Evolutionary conservation across 805 yeast species (phyloP).

Genomic region (Sugiyamaella lignohabitans): DNA sequence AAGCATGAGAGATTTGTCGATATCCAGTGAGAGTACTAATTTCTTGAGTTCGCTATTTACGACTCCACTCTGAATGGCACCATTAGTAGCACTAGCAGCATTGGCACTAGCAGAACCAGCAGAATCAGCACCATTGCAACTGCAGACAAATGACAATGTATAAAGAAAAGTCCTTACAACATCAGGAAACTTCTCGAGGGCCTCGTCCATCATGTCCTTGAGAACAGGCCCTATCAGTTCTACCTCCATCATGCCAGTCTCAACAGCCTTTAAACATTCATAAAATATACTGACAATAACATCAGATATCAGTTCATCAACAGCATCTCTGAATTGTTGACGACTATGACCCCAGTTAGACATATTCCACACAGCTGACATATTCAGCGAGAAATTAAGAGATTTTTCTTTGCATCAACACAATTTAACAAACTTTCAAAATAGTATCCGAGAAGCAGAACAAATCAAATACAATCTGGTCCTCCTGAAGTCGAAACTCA

Average conservation of each 20-base stretch:
- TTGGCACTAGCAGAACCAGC: not conserved
- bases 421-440: too few species aligned
- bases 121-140: not conserved
- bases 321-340: not conserved
- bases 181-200: not conserved
- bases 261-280: not conserved
- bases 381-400: too few species aligned
- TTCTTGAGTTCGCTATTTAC: slow-evolving; percentile 8
- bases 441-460: too few species aligned
- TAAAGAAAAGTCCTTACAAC: not conserved
- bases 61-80: slow-evolving; percentile 1
- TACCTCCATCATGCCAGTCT: slow-evolving; percentile 1
- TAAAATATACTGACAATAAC: not conserved
- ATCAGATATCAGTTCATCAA: not conserved
- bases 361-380: too few species aligned
- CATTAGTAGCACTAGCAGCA: too few species aligned
- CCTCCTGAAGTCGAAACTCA: too few species aligned
- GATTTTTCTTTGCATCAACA: too few species aligned
- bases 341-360: too few species aligned
- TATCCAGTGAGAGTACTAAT: slow-evolving; percentile 19
- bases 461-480: too few species aligned
- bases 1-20: slow-evolving; percentile 21
- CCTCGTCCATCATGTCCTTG: not conserved
- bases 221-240: not conserved
- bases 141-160: not conserved